phyloP scores from a whole-genome alignment of 2,329 filamentous ascomycete genomes.

The Alternaria sp. region DNA sequence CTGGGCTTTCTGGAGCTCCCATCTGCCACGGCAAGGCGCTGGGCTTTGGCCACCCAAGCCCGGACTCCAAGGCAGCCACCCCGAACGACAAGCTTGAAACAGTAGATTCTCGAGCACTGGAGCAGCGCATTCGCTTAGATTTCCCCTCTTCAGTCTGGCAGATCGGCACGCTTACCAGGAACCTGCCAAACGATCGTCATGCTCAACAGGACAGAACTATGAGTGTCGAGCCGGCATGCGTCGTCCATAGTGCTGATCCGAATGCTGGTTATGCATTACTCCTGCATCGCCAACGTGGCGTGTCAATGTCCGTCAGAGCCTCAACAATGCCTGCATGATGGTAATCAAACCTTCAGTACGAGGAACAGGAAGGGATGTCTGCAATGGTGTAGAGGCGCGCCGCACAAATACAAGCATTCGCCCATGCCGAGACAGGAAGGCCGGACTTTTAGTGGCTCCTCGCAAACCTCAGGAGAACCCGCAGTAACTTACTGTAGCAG shows the following conservation, averaged over 20 bases:
- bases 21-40: constrained; percentile 13
- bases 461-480: constrained; percentile 21
- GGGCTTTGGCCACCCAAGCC: constrained; percentile 10
- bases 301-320: constrained; percentile 22
- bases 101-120: constrained; percentile 7
- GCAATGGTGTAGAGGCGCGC: constrained; percentile 10
- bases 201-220: constrained; percentile 23
- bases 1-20: neutral
- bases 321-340: constrained; percentile 9
- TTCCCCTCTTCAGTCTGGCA: constrained; percentile 8
- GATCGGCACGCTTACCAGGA: constrained; percentile 16
- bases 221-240: constrained; percentile 16
- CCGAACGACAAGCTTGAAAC: constrained; percentile 8
- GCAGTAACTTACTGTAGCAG: constrained; percentile 11
- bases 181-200: constrained; percentile 20
- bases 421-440: constrained; percentile 27
- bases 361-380: constrained; percentile 14
- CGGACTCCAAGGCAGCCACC: constrained; percentile 18
- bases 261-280: constrained; percentile 18
- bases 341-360: constrained; percentile 21
- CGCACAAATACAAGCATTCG: constrained; percentile 34
- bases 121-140: constrained; percentile 7
- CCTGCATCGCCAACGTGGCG: constrained; percentile 34
- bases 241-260: constrained; percentile 31
- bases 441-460: constrained; percentile 25